Evolutionary conservation across 2,329 filamentous ascomycete genomes (phyloP), one percentile per base, ranked within the genome.

Genomic region (Ceratocystis smalleyi): DNA sequence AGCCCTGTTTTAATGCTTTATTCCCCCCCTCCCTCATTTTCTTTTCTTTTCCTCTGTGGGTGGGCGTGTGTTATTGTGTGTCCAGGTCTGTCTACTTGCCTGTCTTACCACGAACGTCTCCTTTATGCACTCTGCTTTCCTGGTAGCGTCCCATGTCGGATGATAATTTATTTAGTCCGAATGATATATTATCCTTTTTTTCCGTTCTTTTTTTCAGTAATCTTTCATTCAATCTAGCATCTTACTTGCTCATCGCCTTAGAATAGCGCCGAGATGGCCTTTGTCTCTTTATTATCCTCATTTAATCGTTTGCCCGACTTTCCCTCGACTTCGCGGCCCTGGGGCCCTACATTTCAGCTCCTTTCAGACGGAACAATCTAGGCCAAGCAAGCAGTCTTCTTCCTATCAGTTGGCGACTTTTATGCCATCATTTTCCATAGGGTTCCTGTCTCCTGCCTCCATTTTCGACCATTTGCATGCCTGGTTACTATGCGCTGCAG

Each of bases 141-240:
- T 12, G 35, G 45, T 49, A 19, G 45, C n/a, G 45, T 49, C n/a
- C 45, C 45, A 49, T 49, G 45, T 49, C n/a, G n/a, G n/a, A 19
- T 49, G 24, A 19, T 30, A 55, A 55, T 55, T 55, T 55, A 24
- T 22, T 22, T 10, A 30, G 51, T 55, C 15, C 51, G 17, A 15
- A 55, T 55, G 51, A 30, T 55, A 30, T 12, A 55, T 55, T 6
- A 17, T 55, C 6, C 5, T 10, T 57, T 55, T 59, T 70, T 66
- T 67, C 51, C 51, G 32, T 63, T 43, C n/a, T 35, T 0, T 40
- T 12, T 40, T 40, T 15, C 35, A 40, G 4, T 40, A 40, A 40
- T 40, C 2, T 40, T 40, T 12, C 35, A 40, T 49, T 49, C n/a
- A 19, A 19, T 49, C 22, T 49, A 19, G 19, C 45, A 22, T 51